Base-by-base conservation (phyloP, 176 grass and related monocot genomes). In the Musa troglodytarum region DNA sequence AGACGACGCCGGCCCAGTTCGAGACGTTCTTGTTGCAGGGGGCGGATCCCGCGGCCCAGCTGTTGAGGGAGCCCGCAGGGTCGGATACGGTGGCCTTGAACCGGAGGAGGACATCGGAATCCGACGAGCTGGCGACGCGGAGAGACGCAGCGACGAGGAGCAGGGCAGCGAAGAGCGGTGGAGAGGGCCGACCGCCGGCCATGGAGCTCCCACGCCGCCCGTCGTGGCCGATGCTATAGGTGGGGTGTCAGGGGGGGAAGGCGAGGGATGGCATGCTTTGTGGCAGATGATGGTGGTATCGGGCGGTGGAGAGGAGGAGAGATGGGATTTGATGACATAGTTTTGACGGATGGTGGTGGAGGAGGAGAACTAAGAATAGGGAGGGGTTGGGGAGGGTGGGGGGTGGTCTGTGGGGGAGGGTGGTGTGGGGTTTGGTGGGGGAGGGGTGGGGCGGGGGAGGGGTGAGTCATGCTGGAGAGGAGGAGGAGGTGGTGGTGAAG, bases 1-100 rank as follows among this genome's bases (percentile, higher is more conserved):
- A 98, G 16, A 91, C 53, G 53, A 91, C 88, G 67, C 90, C 95
- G 22, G 54, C 68, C 95, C 95, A 94, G 20, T 16, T 81, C 10
- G 19, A 9, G 21, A 25, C 52, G 5, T 43, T 77, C 49, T 69
- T 76, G 5, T 68, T 50, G 84, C 95, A 98, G 23, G 88, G 95
- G 21, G 50, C 59, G 29, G 84, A 89, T 61, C 50, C 86, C 25
- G 86, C 6, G 9, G 68, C 20, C 95, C 95, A 98, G 72, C 29
- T 79, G 12, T 14, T 0, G 43, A 99, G 90, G 49, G 50, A 50
- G 17, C 34, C 82, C 19, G 1, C 0, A 1, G 14, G 21, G 78
- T 91, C 82, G 15, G 54, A 59, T 49, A 99, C 74, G 34, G 66
- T 69, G 34, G 63, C 16, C 80, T 89, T 99, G 84, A 99, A 79